phyloP scores from a whole-genome alignment of 129 eudicot species.

The Helianthus annuus region DNA sequence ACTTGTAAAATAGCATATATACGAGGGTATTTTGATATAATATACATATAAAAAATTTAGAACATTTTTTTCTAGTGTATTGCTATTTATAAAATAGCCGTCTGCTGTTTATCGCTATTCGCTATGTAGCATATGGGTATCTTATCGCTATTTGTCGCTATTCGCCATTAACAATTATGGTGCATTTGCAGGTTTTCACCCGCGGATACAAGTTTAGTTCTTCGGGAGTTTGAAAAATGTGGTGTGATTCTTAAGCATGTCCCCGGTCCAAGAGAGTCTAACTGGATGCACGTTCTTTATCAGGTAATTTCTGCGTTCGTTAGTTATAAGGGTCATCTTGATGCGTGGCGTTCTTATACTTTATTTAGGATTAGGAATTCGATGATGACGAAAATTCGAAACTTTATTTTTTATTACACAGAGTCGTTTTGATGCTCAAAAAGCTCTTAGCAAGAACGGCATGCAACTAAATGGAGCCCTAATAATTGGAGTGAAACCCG shows the following conservation, averaged over 20 bases:
- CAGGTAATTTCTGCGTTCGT: conserved; percentile 55
- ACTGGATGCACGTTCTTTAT: conserved; percentile 96
- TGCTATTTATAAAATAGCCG: too few species aligned
- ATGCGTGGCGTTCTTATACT: background rate
- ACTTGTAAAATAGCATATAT: too few species aligned
- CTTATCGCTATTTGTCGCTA: too few species aligned
- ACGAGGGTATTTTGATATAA: too few species aligned
- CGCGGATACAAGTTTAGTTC: conserved; percentile 78
- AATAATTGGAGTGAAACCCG: conserved; percentile 88
- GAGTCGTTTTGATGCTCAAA: conserved; percentile 90
- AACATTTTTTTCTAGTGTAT: too few species aligned
- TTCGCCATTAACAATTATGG: too few species aligned
- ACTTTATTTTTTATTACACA: conserved; percentile 21
- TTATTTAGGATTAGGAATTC: too few species aligned
- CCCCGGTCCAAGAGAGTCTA: conserved; percentile 93
- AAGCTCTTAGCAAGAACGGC: conserved; percentile 89
- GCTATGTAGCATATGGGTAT: too few species aligned
- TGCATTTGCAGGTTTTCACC: conserved; percentile 68
- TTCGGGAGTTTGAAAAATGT: conserved; percentile 95
- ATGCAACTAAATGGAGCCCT: conserved; percentile 79
- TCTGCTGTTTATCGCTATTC: too few species aligned
- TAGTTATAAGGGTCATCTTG: conserved; percentile 4
- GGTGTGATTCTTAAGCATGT: conserved; percentile 85
- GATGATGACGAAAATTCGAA: too few species aligned
- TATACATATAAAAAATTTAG: too few species aligned